Evolutionary conservation across 805 yeast genomes (phyloP).

Genomic region (Suhomyces faveliae): DNA sequence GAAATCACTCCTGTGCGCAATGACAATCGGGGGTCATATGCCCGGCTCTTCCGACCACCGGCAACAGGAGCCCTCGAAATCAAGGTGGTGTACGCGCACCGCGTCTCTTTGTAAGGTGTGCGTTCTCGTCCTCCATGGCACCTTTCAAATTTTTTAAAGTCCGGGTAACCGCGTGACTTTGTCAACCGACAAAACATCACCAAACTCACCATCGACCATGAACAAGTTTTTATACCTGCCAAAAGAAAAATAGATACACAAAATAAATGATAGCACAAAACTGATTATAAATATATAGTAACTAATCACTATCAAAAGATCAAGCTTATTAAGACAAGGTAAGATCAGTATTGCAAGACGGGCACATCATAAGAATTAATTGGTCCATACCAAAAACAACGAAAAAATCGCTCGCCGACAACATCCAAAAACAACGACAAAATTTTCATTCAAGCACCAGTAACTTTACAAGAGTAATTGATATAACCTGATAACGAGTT

Average conservation of each 20-base stretch:
- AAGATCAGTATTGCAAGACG: neutral
- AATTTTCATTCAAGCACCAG: neutral
- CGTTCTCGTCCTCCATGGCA: neutral
- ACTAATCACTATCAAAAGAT: neutral
- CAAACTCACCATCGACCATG: constrained; percentile 4
- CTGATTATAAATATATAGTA: constrained; percentile 4
- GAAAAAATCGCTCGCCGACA: no score
- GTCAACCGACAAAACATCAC: constrained; percentile 1
- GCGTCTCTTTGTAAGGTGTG: neutral
- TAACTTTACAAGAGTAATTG: neutral
- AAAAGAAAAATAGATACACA: constrained; percentile 11
- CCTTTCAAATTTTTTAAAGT: neutral
- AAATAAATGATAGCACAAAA: constrained; percentile 13
- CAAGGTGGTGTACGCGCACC: neutral
- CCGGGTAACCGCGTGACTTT: constrained; percentile 9
- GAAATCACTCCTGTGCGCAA: neutral
- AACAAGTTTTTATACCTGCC: constrained; percentile 1
- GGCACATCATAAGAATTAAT: neutral
- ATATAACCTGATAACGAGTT: neutral
- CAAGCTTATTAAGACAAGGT: neutral
- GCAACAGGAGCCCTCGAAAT: neutral
- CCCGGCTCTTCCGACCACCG: neutral
- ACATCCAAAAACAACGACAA: neutral
- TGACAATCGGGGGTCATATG: neutral
- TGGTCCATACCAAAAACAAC: neutral